These are phyloP conservation scores for Amphicarpaea edgeworthii DNA, from an alignment of 306 rosid genomes.

Conservation along the genomic window DNA sequence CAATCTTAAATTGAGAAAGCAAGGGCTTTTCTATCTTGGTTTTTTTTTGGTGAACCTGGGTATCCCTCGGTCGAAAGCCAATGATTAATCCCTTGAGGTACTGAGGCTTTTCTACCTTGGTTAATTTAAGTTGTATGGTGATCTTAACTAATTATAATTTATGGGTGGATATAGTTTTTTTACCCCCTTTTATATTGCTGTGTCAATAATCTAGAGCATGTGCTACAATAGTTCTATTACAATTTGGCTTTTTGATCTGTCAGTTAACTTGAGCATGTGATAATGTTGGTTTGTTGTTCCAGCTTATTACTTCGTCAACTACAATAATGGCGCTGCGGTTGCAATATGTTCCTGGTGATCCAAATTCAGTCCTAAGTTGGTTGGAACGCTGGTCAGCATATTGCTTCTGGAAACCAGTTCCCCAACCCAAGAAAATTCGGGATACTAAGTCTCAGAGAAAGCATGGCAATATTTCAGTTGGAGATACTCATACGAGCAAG, in stretches of 20 bases:
- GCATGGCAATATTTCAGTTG: slow-evolving; percentile 55
- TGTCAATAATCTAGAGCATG: background rate
- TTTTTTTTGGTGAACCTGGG: too few species aligned
- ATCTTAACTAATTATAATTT: background rate
- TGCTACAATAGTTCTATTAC: slow-evolving; percentile 1
- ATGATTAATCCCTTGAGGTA: too few species aligned
- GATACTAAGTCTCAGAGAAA: slow-evolving; percentile 73
- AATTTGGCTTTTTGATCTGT: slow-evolving; percentile 3
- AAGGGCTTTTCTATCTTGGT: background rate
- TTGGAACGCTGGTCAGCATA: slow-evolving; percentile 86
- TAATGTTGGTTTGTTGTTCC: slow-evolving; percentile 49
- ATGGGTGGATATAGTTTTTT: background rate
- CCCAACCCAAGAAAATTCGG: slow-evolving; percentile 75
- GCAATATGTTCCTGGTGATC: slow-evolving; percentile 75
- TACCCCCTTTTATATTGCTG: background rate
- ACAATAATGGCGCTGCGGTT: slow-evolving; percentile 69
- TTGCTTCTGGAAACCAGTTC: slow-evolving; percentile 81
- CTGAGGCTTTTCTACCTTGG: background rate
- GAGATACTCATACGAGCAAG: slow-evolving; percentile 74
- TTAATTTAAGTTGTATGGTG: background rate
- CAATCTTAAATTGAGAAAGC: background rate
- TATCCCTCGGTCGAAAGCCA: too few species aligned
- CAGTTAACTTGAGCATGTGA: slow-evolving; percentile 36
- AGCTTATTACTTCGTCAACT: slow-evolving; percentile 83
- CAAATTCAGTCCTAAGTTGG: slow-evolving; percentile 88